Percentiles rank a stretch among this genome's conserved stretches.
Conservation (phyloP, 2,329 filamentous ascomycete genomes). For the Monilinia vaccinii-corymbosi region DNA sequence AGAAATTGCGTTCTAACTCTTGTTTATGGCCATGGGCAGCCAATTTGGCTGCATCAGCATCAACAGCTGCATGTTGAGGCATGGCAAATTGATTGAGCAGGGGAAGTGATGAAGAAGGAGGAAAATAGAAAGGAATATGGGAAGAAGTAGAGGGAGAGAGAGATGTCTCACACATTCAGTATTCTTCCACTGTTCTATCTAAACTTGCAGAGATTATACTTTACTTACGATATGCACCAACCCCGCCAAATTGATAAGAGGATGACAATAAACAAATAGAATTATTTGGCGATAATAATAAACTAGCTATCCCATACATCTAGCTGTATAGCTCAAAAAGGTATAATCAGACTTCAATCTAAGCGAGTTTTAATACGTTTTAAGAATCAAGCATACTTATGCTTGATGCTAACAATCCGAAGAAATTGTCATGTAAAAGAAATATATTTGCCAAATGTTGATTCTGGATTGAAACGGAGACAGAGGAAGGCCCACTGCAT, state of each 20-base stretch:
- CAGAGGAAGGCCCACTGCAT: not conserved
- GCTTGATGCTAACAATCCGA: not conserved
- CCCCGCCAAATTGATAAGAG: slow-evolving; percentile 10
- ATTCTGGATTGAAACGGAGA: not conserved
- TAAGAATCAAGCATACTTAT: not conserved
- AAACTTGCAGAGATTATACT: not conserved
- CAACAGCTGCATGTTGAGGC: not conserved
- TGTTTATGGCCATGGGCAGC: slow-evolving; percentile 39
- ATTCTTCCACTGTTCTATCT: not conserved
- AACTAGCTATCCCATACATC: too few relatives aligned
- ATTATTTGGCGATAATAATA: too few relatives aligned
- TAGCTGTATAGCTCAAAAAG: too few relatives aligned
- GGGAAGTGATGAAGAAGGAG: not conserved
- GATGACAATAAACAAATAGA: slow-evolving; percentile 4
- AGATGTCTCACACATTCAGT: not conserved
- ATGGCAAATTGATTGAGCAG: not conserved
- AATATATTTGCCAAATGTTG: not conserved
- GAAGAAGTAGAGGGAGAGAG: not conserved
- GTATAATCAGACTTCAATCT: too few relatives aligned
- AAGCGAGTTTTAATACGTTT: too few relatives aligned
- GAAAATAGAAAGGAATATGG: not conserved
- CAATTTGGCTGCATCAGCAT: slow-evolving; percentile 33
- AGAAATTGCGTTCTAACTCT: slow-evolving; percentile 48
- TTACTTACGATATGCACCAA: not conserved
- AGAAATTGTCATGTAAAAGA: slow-evolving; percentile 4